Base-by-base conservation (phyloP, 306 rosid species). In the Trifolium pratense region DNA sequence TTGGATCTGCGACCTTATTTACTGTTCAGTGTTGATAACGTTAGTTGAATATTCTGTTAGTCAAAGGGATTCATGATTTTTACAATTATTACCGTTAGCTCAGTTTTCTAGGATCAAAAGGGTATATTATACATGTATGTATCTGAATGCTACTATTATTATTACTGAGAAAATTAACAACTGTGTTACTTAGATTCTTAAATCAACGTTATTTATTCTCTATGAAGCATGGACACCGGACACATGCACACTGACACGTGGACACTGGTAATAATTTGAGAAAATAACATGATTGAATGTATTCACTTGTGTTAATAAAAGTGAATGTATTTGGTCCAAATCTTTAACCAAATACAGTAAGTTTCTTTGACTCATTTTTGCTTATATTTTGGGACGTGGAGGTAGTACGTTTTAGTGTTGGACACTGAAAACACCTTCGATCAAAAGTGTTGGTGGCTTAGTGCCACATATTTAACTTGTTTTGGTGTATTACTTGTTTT, bases 1-100 rank as follows among this genome's bases (percentile, higher is more conserved):
- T 36, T 39, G 0, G 70, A 79, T 79, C 79, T 63, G 8, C 36
- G 34, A 12, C 34, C 40, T 73, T 45, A 0, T 43, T 21, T 70
- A 11, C 48, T 80, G 29, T 7, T 52, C 6, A 11, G 37, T 80
- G 29, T 7, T 52, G 9, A 53, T 48, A n/a, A 58, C 12, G 25
- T 39, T 21, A 10, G 34, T 68, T 52, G 55, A 36, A 49, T 17
- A 13, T 40, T 63, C 6, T 56, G 26, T 23, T 23, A 3, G 23
- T 32, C 0, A 12, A 56, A 21, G 18, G 40, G 69, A 14, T 23
- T 72, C 13, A 7, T 58, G 6, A 40, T 78, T 56, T 6, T 31
- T 8, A 57, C 57, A 58, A 29, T 10, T 40, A 26, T 43, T 17
- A 20, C 15, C 20, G 51, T 48, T 74, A 17, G n/a, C 52, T 20